phyloP scores from a whole-genome alignment of 805 yeast species.

The Kregervanrija delftensis region DNA sequence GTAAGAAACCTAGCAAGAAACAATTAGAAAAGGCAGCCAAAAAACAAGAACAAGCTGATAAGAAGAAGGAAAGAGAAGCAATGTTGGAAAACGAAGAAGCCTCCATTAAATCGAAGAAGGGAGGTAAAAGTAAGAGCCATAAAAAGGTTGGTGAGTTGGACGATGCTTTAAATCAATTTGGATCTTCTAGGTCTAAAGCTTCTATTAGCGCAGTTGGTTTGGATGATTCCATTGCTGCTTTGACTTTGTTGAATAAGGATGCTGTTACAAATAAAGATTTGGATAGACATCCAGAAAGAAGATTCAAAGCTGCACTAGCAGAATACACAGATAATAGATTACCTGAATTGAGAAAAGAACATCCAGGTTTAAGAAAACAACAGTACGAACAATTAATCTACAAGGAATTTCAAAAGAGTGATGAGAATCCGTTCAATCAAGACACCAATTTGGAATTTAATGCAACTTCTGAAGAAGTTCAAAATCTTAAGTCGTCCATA shows the following conservation, averaged over 20 bases:
- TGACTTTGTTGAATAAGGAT: conserved; percentile 53
- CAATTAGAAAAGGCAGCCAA: conserved; percentile 62
- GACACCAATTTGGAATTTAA: conserved; percentile 56
- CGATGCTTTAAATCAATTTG: conserved; percentile 49
- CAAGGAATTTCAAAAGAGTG: conserved; percentile 77
- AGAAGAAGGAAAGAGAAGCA: conserved; percentile 78
- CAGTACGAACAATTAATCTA: conserved; percentile 67
- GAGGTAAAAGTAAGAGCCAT: conserved; percentile 56
- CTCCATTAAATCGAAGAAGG: conserved; percentile 48
- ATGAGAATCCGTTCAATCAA: conserved; percentile 82
- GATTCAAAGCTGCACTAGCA: conserved; percentile 73
- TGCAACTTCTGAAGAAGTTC: conserved; percentile 51
- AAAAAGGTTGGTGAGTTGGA: conserved; percentile 49
- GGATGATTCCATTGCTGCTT: conserved; percentile 73
- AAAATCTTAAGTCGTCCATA: conserved; percentile 24
- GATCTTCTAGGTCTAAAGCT: conserved; percentile 34
- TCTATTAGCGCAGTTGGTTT: conserved; percentile 67
- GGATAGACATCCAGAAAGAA: conserved; percentile 84
- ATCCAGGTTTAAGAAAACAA: conserved; percentile 73
- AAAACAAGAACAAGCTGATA: conserved; percentile 67
- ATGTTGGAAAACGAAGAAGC: conserved; percentile 57
- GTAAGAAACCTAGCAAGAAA: conserved; percentile 64
- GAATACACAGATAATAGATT: conserved; percentile 66
- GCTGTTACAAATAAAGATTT: conserved; percentile 56
- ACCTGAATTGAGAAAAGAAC: conserved; percentile 67